phyloP scores from a whole-genome alignment of 257 asterid genomes.

The Scutellaria galericulata region DNA sequence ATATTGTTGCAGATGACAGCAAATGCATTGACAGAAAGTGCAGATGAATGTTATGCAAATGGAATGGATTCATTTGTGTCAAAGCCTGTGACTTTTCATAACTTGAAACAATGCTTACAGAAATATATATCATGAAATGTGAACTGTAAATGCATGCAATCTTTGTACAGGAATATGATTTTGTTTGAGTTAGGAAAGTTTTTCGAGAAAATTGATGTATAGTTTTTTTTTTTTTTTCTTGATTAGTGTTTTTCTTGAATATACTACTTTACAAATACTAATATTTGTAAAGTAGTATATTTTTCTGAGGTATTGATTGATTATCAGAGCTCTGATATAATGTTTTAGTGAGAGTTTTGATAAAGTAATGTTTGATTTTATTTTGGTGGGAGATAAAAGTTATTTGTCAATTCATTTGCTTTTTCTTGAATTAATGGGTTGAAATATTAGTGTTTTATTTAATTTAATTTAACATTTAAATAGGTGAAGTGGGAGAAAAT shows the following conservation, averaged over 20 bases:
- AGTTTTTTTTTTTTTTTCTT: background rate
- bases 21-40: constrained; percentile 82
- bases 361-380: no score
- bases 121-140: constrained; percentile 48
- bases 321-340: background rate
- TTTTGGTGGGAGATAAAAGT: no score
- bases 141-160: constrained; percentile 47
- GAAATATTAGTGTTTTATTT: no score
- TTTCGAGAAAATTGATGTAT: constrained; percentile 46
- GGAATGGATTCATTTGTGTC: constrained; percentile 97
- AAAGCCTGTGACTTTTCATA: constrained; percentile 78
- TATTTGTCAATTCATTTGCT: no score
- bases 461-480: no score
- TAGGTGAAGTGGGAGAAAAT: no score
- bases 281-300: constrained; percentile 26
- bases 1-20: constrained; percentile 83
- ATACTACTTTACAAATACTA: no score
- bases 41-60: constrained; percentile 83
- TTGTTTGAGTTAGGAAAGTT: constrained; percentile 66
- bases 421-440: no score
- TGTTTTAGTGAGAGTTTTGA: no score
- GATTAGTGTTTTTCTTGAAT: constrained; percentile 35
- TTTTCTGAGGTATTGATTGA: constrained; percentile 5
- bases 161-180: constrained; percentile 56
- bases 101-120: constrained; percentile 71